Conservation (phyloP, 139 green algal genomes). For the Auxenochlorella protothecoides region DNA sequence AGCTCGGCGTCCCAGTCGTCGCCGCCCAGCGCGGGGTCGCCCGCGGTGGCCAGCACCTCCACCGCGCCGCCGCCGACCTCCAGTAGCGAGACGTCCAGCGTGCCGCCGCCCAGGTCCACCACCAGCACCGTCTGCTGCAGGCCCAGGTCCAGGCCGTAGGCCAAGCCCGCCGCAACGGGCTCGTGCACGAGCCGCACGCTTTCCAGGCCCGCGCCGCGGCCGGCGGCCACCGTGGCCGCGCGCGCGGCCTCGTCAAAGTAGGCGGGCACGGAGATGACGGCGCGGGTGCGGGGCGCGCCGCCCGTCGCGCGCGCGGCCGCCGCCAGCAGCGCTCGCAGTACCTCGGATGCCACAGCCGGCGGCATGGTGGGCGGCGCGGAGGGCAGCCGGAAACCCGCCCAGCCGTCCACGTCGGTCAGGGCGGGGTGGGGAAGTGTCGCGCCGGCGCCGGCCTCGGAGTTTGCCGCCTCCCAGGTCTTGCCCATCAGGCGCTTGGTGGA, state of each 20-base stretch:
- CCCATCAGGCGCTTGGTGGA: slow-evolving; percentile 99
- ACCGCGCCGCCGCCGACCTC: slow-evolving; percentile 72
- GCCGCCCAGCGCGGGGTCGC: slow-evolving; percentile 70
- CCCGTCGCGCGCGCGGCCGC: slow-evolving; percentile 33
- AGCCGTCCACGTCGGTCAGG: slow-evolving; percentile 56
- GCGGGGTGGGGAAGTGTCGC: no score
- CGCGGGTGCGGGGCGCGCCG: slow-evolving; percentile 38
- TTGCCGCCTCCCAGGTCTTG: slow-evolving; percentile 65
- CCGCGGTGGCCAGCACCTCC: slow-evolving; percentile 77
- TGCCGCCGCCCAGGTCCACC: slow-evolving; percentile 85
- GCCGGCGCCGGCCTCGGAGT: no score
- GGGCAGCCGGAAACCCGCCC: neutral
- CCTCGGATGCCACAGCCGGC: slow-evolving; percentile 10
- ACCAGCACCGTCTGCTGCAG: slow-evolving; percentile 77
- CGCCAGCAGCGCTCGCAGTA: slow-evolving; percentile 51
- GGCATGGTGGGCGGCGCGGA: neutral
- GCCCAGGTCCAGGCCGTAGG: slow-evolving; percentile 71
- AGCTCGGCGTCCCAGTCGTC: slow-evolving; percentile 78
- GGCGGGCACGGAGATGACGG: slow-evolving; percentile 81
- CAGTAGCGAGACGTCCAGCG: slow-evolving; percentile 78
- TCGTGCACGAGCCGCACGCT: slow-evolving; percentile 70
- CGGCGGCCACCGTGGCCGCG: slow-evolving; percentile 64
- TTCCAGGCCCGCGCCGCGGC: slow-evolving; percentile 64
- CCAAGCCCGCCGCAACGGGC: slow-evolving; percentile 75
- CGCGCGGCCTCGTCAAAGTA: slow-evolving; percentile 74